phyloP scores from a whole-genome alignment of 371 early-diverging fungal genomes.

The Zychaea mexicana region DNA sequence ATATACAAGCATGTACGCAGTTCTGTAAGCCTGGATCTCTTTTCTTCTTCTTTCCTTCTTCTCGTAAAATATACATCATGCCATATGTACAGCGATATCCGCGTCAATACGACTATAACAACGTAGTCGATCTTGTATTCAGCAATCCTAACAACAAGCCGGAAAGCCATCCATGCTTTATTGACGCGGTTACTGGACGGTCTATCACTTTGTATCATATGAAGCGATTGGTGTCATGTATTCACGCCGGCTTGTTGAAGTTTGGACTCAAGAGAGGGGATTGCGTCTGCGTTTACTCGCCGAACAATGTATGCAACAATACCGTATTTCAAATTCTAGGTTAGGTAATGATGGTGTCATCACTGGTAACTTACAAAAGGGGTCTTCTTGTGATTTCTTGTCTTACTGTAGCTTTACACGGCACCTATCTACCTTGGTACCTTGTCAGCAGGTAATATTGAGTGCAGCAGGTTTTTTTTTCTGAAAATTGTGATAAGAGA shows the following conservation, averaged over 20 bases:
- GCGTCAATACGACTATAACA: too few species aligned
- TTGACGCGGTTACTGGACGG: conserved; percentile 19
- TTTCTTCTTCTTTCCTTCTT: too few species aligned
- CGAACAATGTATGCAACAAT: conserved; percentile 14
- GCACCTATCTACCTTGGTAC: neutral
- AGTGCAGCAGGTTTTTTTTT: too few species aligned
- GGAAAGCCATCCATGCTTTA: conserved; percentile 9
- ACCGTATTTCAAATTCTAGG: too few species aligned
- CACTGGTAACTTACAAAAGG: conserved; percentile 63
- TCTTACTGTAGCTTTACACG: conserved; percentile 5
- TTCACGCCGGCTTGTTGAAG: conserved; percentile 12
- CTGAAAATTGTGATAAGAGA: conserved; percentile 39
- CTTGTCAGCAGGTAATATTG: conserved; percentile 45
- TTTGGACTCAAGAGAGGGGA: conserved; percentile 17
- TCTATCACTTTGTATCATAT: conserved; percentile 8
- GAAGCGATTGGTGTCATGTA: neutral
- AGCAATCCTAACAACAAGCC: conserved; percentile 11
- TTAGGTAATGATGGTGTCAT: too few species aligned
- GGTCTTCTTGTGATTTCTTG: neutral
- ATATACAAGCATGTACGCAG: too few species aligned
- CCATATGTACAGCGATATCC: too few species aligned
- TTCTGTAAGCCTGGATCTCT: too few species aligned
- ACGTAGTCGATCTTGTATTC: conserved; percentile 6
- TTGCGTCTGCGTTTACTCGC: conserved; percentile 14
- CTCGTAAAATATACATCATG: too few species aligned